phyloP scores from a whole-genome alignment of 129 eudicot genomes.

The Centrapalus pauciflorus region DNA sequence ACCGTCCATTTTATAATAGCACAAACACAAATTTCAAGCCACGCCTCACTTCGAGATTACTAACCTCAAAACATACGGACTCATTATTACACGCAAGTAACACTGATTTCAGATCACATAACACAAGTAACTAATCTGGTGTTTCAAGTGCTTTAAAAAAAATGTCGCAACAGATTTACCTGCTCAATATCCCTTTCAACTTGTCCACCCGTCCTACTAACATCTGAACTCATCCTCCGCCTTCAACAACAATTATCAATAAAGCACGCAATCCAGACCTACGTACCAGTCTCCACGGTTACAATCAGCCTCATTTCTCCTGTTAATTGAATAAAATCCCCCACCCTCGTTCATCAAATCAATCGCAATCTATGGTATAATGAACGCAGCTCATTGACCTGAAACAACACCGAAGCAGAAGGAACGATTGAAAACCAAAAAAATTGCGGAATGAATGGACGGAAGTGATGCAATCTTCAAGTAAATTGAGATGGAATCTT shows the following conservation, averaged over 20 bases:
- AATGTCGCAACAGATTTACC: slow-evolving; percentile 17
- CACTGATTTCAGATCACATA: slow-evolving; percentile 1
- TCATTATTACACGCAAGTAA: neutral
- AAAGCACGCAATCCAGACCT: neutral
- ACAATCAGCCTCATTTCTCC: slow-evolving; percentile 13
- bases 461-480: neutral
- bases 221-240: slow-evolving; percentile 35
- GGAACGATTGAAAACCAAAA: neutral
- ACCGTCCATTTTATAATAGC: neutral
- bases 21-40: neutral
- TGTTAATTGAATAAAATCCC: slow-evolving; percentile 7
- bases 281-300: slow-evolving; percentile 12
- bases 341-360: slow-evolving; percentile 9
- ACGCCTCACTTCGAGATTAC: neutral
- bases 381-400: slow-evolving; percentile 12
- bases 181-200: slow-evolving; percentile 47
- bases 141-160: neutral
- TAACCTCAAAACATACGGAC: neutral
- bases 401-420: slow-evolving; percentile 1
- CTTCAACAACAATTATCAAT: slow-evolving; percentile 15
- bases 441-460: neutral
- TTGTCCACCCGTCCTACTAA: slow-evolving; percentile 35
- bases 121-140: neutral
- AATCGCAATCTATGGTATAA: neutral
- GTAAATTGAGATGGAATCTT: slow-evolving; percentile 12